Evolutionary conservation across 139 green algal species (phyloP).

Genomic region (Chlamydomonas incerta): DNA sequence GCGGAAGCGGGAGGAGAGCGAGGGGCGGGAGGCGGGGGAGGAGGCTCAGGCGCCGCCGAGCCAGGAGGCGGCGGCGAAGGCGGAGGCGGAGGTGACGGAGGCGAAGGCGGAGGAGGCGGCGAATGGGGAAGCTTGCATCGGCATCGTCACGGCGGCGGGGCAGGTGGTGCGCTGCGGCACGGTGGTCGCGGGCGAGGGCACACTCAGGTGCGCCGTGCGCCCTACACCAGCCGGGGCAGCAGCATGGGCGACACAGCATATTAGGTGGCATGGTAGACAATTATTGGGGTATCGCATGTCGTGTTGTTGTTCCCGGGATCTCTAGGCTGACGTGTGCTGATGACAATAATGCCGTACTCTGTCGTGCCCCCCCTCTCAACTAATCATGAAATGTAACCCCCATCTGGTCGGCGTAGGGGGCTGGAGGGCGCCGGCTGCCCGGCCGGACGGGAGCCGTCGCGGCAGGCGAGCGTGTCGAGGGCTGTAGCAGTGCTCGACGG

Average conservation of each 20-base stretch:
- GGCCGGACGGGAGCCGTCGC: neutral
- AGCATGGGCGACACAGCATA: no score
- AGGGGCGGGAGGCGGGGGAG: no score
- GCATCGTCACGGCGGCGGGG: constrained; percentile 5
- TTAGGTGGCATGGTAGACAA: no score
- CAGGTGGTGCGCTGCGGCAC: constrained; percentile 28
- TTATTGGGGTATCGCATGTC: no score
- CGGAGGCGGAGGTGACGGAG: neutral
- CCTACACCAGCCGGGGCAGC: no score
- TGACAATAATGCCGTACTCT: no score
- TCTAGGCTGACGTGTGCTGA: no score
- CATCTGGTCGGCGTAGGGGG: no score
- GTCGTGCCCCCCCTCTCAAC: no score
- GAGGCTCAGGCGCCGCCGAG: neutral
- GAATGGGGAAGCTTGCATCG: neutral
- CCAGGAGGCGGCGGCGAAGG: neutral
- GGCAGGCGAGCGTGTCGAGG: neutral
- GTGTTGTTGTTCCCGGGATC: no score
- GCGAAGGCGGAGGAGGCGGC: neutral
- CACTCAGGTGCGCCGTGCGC: neutral
- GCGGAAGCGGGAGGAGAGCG: neutral
- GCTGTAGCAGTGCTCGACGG: constrained; percentile 44
- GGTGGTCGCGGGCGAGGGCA: neutral
- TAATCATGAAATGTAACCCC: no score
- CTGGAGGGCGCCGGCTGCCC: neutral